phyloP scores from a whole-genome alignment of 148 eudicot genomes.

The Drosera capensis region DNA sequence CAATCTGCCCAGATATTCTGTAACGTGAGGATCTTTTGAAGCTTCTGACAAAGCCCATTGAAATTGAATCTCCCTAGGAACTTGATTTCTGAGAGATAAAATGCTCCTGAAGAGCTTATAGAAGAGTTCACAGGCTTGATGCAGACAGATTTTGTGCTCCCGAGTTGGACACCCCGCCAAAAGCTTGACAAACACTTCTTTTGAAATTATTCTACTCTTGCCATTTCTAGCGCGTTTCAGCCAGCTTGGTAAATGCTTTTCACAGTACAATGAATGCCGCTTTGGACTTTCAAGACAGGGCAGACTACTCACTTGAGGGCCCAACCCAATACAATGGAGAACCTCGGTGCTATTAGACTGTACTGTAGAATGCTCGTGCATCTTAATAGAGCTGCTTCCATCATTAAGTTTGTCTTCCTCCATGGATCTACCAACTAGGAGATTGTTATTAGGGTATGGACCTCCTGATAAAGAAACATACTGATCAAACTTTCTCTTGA shows the following conservation, averaged over 20 bases:
- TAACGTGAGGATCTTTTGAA: constrained; percentile 58
- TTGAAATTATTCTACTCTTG: constrained; percentile 80
- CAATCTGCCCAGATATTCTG: constrained; percentile 49
- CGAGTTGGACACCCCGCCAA: constrained; percentile 43
- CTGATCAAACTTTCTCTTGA: constrained; percentile 49
- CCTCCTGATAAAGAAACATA: constrained; percentile 15
- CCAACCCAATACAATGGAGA: constrained; percentile 51
- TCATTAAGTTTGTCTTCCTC: constrained; percentile 18
- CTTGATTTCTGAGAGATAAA: constrained; percentile 64
- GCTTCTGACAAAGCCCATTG: constrained; percentile 94
- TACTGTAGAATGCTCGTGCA: constrained; percentile 15
- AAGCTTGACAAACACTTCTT: constrained; percentile 81
- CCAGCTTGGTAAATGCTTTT: constrained; percentile 91
- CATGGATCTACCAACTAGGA: constrained; percentile 25
- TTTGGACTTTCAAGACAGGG: constrained; percentile 58
- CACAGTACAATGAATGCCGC: constrained; percentile 64
- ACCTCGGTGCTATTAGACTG: constrained; percentile 16
- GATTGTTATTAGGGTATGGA: constrained; percentile 24
- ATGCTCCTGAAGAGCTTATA: constrained; percentile 74
- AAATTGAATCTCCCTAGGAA: constrained; percentile 76
- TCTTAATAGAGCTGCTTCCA: constrained; percentile 11
- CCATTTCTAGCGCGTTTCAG: constrained; percentile 99
- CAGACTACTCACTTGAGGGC: constrained; percentile 23
- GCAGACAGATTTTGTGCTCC: constrained; percentile 56
- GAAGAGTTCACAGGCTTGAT: constrained; percentile 90